Conservation (phyloP, 441 rosid species). For the Adansonia madagascariensis region DNA sequence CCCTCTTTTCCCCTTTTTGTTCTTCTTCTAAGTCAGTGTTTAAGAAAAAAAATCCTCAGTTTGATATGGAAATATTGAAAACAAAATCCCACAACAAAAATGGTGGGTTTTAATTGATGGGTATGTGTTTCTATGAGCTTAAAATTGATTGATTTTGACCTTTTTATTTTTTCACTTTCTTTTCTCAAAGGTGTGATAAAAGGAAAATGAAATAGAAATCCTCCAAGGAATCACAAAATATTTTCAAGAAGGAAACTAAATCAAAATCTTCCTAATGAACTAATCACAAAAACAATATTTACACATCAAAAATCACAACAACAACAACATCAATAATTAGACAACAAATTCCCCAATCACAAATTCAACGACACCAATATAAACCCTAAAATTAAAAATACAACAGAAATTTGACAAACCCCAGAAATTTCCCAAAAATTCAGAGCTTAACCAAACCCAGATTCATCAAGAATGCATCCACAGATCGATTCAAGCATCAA, state of each 20-base stretch:
- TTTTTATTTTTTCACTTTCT: constrained; percentile 9
- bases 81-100: constrained; percentile 64
- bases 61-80: constrained; percentile 15
- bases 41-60: constrained; percentile 31
- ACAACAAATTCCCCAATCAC: constrained; percentile 22
- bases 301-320: constrained; percentile 43
- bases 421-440: neutral
- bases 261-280: constrained; percentile 17
- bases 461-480: constrained; percentile 46
- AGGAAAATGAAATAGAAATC: constrained; percentile 36
- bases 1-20: constrained; percentile 24
- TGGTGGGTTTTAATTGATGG: constrained; percentile 53
- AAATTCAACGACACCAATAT: constrained; percentile 3
- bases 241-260: constrained; percentile 42
- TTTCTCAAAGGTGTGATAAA: constrained; percentile 11
- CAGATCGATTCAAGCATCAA: constrained; percentile 39
- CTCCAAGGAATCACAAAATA: constrained; percentile 54
- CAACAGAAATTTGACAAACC: neutral
- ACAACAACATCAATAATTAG: constrained; percentile 29
- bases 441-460: constrained; percentile 41
- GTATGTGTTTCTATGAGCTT: constrained; percentile 27
- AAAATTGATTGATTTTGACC: constrained; percentile 31
- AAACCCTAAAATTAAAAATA: constrained; percentile 5
- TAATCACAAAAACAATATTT: constrained; percentile 32
- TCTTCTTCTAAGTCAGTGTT: constrained; percentile 25